Evolutionary conservation across 78 protist species (phyloP).

Genomic region (Mastigamoeba balamuthi): DNA sequence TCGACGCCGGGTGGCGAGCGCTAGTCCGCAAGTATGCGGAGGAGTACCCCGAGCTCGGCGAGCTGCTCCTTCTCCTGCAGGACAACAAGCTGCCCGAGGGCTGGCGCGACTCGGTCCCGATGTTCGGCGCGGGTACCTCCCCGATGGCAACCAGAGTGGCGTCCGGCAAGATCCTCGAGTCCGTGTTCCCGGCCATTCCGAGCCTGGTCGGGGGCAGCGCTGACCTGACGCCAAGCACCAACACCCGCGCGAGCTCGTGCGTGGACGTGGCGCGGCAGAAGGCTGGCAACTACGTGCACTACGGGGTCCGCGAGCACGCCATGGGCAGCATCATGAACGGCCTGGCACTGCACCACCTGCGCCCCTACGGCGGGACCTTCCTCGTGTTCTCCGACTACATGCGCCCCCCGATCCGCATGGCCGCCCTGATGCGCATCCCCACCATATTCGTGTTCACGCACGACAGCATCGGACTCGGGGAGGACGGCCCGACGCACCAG

Average conservation of each 20-base stretch:
- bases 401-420: slow-evolving; percentile 78
- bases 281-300: slow-evolving; percentile 87
- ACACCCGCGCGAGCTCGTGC: slow-evolving; percentile 33
- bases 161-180: slow-evolving; percentile 45
- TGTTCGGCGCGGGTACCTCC: too few relatives aligned
- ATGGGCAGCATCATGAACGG: slow-evolving; percentile 98
- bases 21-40: too few relatives aligned
- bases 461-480: slow-evolving; percentile 99
- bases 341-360: slow-evolving; percentile 65
- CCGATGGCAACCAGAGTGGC: slow-evolving; percentile 68
- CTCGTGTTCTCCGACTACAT: slow-evolving; percentile 74
- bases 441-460: slow-evolving; percentile 94
- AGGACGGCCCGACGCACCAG: slow-evolving; percentile 99
- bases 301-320: slow-evolving; percentile 99
- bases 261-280: too few relatives aligned
- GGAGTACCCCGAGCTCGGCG: too few relatives aligned
- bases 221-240: slow-evolving; percentile 84
- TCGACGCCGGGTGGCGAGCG: too few relatives aligned
- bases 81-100: too few relatives aligned
- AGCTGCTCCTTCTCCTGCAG: too few relatives aligned
- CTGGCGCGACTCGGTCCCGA: too few relatives aligned
- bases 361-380: slow-evolving; percentile 97
- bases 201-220: slow-evolving; percentile 92
- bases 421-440: slow-evolving; percentile 80
- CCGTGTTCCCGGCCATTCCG: slow-evolving; percentile 53